Percentiles rank a stretch among this genome's conserved stretches.
phyloP scores from a whole-genome alignment of 176 grass and related monocot species.

The Microstegium vimineum region DNA sequence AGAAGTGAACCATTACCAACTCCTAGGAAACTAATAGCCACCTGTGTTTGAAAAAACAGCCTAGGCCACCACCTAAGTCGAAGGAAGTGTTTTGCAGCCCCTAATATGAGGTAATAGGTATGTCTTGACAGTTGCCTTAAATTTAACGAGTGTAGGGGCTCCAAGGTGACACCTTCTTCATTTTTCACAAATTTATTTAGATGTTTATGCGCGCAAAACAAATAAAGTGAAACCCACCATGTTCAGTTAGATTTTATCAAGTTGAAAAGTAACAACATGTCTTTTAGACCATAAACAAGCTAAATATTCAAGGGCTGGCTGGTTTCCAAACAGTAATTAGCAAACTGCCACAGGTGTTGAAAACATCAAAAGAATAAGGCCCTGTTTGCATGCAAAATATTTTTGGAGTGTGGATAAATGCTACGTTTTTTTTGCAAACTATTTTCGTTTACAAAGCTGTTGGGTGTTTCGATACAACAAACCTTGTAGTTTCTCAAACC shows the following conservation, averaged over 20 bases:
- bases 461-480: background rate
- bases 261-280: background rate
- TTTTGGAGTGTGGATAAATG: background rate
- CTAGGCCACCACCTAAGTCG: background rate
- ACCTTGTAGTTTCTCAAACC: background rate
- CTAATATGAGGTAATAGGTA: background rate
- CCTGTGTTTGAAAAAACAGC: background rate
- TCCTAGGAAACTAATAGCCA: background rate
- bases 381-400: background rate
- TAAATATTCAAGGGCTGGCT: background rate
- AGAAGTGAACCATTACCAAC: background rate
- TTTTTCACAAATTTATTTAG: background rate
- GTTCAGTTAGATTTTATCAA: background rate
- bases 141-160: background rate
- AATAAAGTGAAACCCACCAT: background rate
- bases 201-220: too few relatives aligned
- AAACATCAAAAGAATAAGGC: background rate
- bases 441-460: background rate
- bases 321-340: background rate
- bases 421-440: background rate
- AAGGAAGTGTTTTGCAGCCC: background rate
- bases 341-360: background rate
- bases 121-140: background rate
- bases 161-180: background rate
- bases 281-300: background rate